Evolutionary conservation across 2,329 filamentous ascomycete genomes (phyloP), one percentile per base, ranked within the genome.

Genomic region (Alternaria angustiovoidea): DNA sequence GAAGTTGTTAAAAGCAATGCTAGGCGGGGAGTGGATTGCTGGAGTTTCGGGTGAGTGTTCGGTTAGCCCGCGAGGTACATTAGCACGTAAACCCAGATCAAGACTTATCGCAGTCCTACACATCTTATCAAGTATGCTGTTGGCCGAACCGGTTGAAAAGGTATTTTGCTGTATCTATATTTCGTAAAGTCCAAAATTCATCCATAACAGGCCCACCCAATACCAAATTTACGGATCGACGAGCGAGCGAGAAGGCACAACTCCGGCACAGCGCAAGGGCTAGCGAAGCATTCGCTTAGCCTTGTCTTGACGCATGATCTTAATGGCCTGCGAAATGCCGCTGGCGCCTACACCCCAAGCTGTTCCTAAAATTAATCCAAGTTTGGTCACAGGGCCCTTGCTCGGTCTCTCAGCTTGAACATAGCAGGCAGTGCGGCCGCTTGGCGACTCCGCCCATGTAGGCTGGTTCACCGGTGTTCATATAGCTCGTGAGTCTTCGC

Each of bases 131-230:
- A 24, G 22, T 24, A 24, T 24, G 22, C 22, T 24, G 0, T 5
- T 24, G 22, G 22, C 5, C 1, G 22, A 6, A 24, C 22, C 22
- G 4, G 22, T 24, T 24, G 22, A 24, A 0, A 24, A 24, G 0
- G 0, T 24, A 24, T 24, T 0, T 24, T 24, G 0, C 22, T 24
- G 22, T 24, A 24, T 24, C 4, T 1, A 1, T 24, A 24, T 24
- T 24, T 0, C 22, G 22, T 24, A 24, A 24, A 24, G 22, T 24
- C 1, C 22, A 24, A 24, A 1, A 24, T 24, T 24, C 4, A 24
- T 24, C 5, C 1, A 24, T 24, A 4, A 4, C 22, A 24, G 22
- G 22, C 22, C 1, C 5, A 24, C 22, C 1, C 22, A 24, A 24
- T 24, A 24, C 22, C 22, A 24, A 24, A 1, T 24, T 24, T 24